Percentiles rank a stretch among this genome's conserved stretches.
phyloP scores from a whole-genome alignment of 2,329 filamentous ascomycete species.

The Penicillium sp. region DNA sequence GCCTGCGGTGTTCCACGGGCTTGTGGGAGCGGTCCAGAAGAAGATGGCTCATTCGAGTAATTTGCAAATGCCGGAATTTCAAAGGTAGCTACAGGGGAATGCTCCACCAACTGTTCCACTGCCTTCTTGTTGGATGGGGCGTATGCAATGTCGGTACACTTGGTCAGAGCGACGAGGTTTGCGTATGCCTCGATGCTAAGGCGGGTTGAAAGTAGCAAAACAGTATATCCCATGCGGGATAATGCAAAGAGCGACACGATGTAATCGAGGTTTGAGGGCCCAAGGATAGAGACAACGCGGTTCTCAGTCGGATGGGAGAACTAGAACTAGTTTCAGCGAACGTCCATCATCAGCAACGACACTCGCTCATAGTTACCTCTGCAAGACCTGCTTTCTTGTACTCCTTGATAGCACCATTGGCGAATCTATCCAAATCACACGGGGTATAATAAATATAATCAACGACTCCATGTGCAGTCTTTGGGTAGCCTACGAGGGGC shows the following conservation, averaged over 20 bases:
- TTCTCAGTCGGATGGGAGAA: no score
- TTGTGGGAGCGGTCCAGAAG: not conserved
- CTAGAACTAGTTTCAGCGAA: no score
- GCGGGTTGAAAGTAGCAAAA: slow-evolving; percentile 1
- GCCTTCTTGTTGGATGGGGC: not conserved
- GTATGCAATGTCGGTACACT: not conserved
- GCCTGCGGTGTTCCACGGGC: not conserved
- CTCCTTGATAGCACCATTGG: no score
- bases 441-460: slow-evolving; percentile 1
- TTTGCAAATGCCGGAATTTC: not conserved
- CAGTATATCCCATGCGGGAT: not conserved
- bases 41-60: not conserved
- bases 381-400: no score
- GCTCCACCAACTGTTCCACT: not conserved
- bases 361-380: no score
- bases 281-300: not conserved
- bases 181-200: not conserved
- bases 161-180: not conserved
- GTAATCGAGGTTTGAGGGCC: not conserved
- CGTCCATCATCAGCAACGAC: no score
- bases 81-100: not conserved
- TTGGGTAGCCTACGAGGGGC: not conserved
- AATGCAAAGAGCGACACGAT: not conserved
- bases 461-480: not conserved
- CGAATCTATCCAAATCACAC: not conserved